phyloP scores from a whole-genome alignment of 768 basidiomycete genomes.

The Mycena latifolia region DNA sequence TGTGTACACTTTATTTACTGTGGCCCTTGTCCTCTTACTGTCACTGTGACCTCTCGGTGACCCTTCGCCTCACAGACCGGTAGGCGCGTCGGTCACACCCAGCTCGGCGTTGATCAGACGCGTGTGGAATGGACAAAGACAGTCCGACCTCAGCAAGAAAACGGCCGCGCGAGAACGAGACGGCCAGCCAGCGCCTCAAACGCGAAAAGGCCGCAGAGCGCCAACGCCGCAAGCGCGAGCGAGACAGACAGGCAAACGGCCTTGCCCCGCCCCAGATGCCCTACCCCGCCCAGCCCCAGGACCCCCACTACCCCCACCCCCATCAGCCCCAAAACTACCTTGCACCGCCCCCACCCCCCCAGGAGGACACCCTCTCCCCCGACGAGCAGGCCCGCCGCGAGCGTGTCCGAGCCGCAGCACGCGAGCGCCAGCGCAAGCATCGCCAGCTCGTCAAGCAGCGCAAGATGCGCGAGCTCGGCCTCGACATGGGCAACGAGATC shows the following conservation, averaged over 20 bases:
- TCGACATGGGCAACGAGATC: constrained; percentile 85
- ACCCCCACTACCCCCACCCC: constrained; percentile 36
- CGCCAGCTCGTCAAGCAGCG: constrained; percentile 82
- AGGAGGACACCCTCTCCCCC: constrained; percentile 55
- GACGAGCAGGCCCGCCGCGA: constrained; percentile 80
- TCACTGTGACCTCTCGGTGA: not conserved
- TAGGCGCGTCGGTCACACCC: constrained; percentile 5
- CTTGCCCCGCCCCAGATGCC: constrained; percentile 50
- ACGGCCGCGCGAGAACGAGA: constrained; percentile 79
- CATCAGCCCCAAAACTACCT: constrained; percentile 44
- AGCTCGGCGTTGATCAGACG: constrained; percentile 17
- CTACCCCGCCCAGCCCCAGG: constrained; percentile 50
- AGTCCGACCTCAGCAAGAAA: constrained; percentile 52
- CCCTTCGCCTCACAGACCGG: not conserved
- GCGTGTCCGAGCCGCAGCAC: constrained; percentile 78
- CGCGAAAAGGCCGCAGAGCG: constrained; percentile 91
- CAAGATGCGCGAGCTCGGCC: constrained; percentile 85
- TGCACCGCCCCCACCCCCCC: constrained; percentile 39
- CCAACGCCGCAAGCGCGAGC: constrained; percentile 86
- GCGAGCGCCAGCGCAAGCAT: constrained; percentile 88
- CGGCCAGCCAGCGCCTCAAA: constrained; percentile 77
- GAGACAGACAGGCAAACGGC: constrained; percentile 60
- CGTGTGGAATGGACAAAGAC: constrained; percentile 29
- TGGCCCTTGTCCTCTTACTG: not conserved
- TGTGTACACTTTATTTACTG: too few relatives aligned